phyloP scores from a whole-genome alignment of 2,329 filamentous ascomycete species.

The Pseudocercospora pini-densiflorae region DNA sequence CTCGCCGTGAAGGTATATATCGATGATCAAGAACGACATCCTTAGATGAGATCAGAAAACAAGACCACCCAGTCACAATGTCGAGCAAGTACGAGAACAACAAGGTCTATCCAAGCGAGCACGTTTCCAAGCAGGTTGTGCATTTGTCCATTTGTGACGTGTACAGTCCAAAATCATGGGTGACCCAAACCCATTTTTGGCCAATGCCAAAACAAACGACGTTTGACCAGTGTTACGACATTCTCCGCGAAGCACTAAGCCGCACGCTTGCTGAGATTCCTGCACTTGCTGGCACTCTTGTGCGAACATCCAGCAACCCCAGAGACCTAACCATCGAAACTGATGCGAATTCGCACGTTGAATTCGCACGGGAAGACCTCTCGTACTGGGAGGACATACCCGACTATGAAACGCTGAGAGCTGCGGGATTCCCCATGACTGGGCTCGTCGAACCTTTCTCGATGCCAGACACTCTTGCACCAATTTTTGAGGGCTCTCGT shows the following conservation, averaged over 20 bases:
- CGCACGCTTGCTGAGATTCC: constrained; percentile 25
- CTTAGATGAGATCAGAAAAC: background rate
- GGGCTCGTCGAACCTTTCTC: constrained; percentile 16
- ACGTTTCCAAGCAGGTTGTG: constrained; percentile 15
- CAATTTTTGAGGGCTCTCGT: constrained; percentile 20
- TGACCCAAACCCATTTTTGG: constrained; percentile 27
- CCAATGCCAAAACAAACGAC: constrained; percentile 4
- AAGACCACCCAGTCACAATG: background rate
- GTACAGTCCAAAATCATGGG: constrained; percentile 27
- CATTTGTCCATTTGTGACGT: constrained; percentile 26
- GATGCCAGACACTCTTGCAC: constrained; percentile 12
- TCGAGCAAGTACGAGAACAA: background rate
- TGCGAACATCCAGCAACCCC: constrained; percentile 18
- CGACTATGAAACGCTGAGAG: constrained; percentile 17
- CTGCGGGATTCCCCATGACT: constrained; percentile 20
- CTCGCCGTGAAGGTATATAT: background rate
- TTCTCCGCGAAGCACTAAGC: constrained; percentile 22
- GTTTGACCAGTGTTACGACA: constrained; percentile 10
- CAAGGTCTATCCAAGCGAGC: constrained; percentile 17
- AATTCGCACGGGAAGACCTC: constrained; percentile 21
- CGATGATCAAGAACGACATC: background rate
- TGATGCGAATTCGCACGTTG: constrained; percentile 17
- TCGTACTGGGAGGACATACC: constrained; percentile 12
- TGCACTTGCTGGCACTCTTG: constrained; percentile 21
- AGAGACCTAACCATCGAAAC: constrained; percentile 22